phyloP scores from a whole-genome alignment of 805 yeast species.

The Dipodascopsis uninucleata region DNA sequence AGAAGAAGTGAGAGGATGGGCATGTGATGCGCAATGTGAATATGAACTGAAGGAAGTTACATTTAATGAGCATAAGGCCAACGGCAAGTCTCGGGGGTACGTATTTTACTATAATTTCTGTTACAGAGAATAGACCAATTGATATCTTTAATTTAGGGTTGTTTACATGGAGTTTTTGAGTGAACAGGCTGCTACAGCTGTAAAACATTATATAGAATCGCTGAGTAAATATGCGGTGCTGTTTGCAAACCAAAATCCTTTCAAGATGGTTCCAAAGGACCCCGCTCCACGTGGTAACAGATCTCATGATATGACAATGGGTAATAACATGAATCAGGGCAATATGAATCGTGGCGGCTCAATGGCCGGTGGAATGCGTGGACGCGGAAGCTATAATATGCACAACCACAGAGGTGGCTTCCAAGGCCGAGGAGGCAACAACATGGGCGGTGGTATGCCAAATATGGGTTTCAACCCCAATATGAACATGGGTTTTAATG shows the following conservation, averaged over 20 bases:
- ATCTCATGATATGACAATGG: conserved; percentile 1
- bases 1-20: conserved; percentile 31
- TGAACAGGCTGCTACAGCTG: conserved; percentile 26
- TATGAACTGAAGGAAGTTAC: conserved; percentile 28
- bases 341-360: conserved; percentile 7
- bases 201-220: conserved; percentile 12
- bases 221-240: conserved; percentile 3
- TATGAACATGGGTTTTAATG: conserved; percentile 13
- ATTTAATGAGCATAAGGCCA: conserved; percentile 30
- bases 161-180: conserved; percentile 25
- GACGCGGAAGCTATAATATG: conserved; percentile 15
- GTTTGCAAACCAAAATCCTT: conserved; percentile 22
- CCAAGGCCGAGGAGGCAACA: conserved; percentile 4
- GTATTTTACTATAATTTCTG: conserved; percentile 1
- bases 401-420: conserved; percentile 17
- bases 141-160: conserved; percentile 8
- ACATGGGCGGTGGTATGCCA: conserved; percentile 1
- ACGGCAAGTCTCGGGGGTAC: conserved; percentile 30
- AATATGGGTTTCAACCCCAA: conserved; percentile 5
- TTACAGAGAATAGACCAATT: not conserved
- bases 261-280: conserved; percentile 28
- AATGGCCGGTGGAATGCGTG: conserved; percentile 10
- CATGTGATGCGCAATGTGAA: conserved; percentile 24
- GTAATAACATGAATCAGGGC: conserved; percentile 2
- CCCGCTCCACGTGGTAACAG: conserved; percentile 10